A percentile compares a stretch with the other conserved stretches of the same genome.
Conservation (phyloP, 2,329 filamentous ascomycete genomes). For the Chaetoscypha palmicola region DNA sequence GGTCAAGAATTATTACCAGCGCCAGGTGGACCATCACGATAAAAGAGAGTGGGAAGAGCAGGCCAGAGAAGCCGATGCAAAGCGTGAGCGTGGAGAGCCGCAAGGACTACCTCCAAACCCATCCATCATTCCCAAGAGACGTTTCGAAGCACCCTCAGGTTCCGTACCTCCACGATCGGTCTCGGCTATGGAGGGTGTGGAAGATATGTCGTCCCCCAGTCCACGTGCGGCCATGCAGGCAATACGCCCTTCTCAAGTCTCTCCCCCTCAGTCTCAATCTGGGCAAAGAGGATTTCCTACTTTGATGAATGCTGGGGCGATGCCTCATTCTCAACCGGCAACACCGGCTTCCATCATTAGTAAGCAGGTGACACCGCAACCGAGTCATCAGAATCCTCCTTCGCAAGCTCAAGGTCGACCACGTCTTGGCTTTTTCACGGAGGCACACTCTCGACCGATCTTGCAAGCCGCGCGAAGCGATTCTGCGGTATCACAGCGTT, state of each 20-base stretch:
- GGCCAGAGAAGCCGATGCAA: slow-evolving; percentile 53
- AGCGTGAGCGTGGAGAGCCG: slow-evolving; percentile 49
- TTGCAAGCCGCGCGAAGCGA: slow-evolving; percentile 17
- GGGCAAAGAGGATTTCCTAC: slow-evolving; percentile 27
- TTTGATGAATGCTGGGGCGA: slow-evolving; percentile 29
- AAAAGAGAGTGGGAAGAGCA: slow-evolving; percentile 54
- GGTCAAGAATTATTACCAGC: slow-evolving; percentile 63
- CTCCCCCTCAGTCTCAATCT: slow-evolving; percentile 22
- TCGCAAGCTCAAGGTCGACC: slow-evolving; percentile 17
- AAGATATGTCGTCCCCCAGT: slow-evolving; percentile 30
- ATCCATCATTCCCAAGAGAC: slow-evolving; percentile 43
- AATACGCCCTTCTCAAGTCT: slow-evolving; percentile 24
- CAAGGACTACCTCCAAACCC: slow-evolving; percentile 54
- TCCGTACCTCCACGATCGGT: slow-evolving; percentile 38
- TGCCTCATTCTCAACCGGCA: slow-evolving; percentile 24
- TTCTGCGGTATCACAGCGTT: slow-evolving; percentile 20
- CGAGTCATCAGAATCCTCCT: slow-evolving; percentile 17
- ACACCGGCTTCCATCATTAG: slow-evolving; percentile 21
- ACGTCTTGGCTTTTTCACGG: slow-evolving; percentile 27
- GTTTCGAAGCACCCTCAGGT: slow-evolving; percentile 41
- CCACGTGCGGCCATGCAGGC: slow-evolving; percentile 13
- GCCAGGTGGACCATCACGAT: slow-evolving; percentile 50
- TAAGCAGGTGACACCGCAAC: slow-evolving; percentile 25
- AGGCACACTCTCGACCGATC: slow-evolving; percentile 20
- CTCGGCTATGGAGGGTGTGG: slow-evolving; percentile 40